Evolutionary conservation across 1,284 basidiomycete species (phyloP), one percentile per base, ranked within the genome.

Genomic region (Jaminaea rosea): DNA sequence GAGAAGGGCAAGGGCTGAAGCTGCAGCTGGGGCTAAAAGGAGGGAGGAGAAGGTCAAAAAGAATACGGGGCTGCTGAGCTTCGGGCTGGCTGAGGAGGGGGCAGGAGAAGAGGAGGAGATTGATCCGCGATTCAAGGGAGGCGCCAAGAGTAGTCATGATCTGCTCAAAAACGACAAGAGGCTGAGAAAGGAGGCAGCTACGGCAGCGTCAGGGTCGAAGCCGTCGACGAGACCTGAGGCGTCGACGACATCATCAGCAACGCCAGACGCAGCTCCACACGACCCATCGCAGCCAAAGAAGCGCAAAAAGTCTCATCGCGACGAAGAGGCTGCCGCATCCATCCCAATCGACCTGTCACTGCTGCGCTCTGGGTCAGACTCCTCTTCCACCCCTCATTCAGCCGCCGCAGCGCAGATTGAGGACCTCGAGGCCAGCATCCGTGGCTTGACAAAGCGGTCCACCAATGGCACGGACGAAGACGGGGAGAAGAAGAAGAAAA

Each of bases 1-100:
- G 68, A 78, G 84, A 15, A 88, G 90, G 69, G 84, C 86, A 62
- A 82, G 23, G 37, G 36, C 23, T 26, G 45, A 36, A 26, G 10
- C 26, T 32, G 15, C 32, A 48, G 49, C 15, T 51, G 58, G 51
- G 48, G 47, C 23, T 54, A 52, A 45, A 54, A 31, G 29, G 29
- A 8, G 29, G 9, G 11, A 24, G 24, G 50, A 52, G 31, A 55
- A 52, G 28, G 58, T 49, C 34, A 61, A 56, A n/a, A 68, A 62
- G 39, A 65, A 70, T 24, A 67, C 59, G 0, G 47, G 55, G 0
- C 48, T 72, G 47, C 54, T 72, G 4, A 63, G 59, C 19, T 73
- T 73, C 36, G 70, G 67, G 24, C 60, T 48, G 0, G 63, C 59
- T 3, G 67, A 72, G 36, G 70, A 67, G 19, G 56, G n/a, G n/a